Base-by-base conservation (phyloP, 257 asterid genomes). In the Solanum chiquidenum region DNA sequence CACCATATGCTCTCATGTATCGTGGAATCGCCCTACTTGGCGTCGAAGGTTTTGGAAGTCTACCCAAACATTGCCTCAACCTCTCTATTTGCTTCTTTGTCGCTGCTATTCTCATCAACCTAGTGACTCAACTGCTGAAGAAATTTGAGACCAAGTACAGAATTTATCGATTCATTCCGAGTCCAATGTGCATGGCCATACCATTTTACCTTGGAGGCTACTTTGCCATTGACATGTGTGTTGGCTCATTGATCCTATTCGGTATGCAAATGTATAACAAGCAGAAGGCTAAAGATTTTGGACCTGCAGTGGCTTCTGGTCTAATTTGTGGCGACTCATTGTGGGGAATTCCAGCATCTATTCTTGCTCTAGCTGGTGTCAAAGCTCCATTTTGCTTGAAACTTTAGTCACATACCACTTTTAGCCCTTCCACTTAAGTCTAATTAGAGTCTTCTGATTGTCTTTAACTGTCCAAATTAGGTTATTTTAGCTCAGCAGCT, bases 141-240 rank as follows among this genome's bases (percentile, higher is more conserved):
- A 88, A 38, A 76, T 62, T 18, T 12, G 98, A 95, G 74, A 93
- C 91, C 0, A 94, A 86, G 87, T 91, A 66, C 7, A 29, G 90
- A 90, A 64, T 93, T 1, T 87, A 93, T 83, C 88, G 96, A 87
- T 93, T 93, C 37, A 68, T 95, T 3, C 97, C 98, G 0, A 94
- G 92, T 83, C 94, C 98, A 0, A 95, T 95, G 98, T 95, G 97
- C 89, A 94, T 95, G 98, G 98, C 98, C 0, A 93, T 94, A 7
- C 98, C 98, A 0, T 94, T 95, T 91, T 94, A 94, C 71, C 87
- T 94, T 1, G 97, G 98, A 5, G 94, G 91, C 0, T 94, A 93
- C 84, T 95, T 95, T 52, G 89, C 98, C 55, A 93, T 94, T 8
- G 98, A 95, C 64, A 95, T 94, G 98, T 95, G 98, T 14, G 3